Percentiles rank a stretch among this genome's conserved stretches.
These are phyloP conservation scores for Entomortierella parvispora DNA, from an alignment of 192 early-diverging fungal genomes.

Conservation along the genomic window DNA sequence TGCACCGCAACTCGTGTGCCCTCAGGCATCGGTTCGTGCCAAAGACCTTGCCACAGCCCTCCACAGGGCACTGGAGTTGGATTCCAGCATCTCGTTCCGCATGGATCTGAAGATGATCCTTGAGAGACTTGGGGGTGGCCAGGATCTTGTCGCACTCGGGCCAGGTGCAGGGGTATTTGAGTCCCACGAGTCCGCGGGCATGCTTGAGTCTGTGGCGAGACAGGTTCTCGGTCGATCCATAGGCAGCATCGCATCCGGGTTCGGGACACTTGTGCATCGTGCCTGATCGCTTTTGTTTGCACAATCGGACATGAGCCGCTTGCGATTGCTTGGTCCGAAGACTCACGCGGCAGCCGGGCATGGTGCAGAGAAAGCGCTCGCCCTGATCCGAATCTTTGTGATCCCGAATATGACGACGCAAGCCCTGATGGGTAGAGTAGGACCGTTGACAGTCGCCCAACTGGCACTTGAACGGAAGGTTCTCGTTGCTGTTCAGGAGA, in stretches of 20 bases:
- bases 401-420: slow-evolving; percentile 32
- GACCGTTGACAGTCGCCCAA: slow-evolving; percentile 32
- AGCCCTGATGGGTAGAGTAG: slow-evolving; percentile 29
- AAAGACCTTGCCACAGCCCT: slow-evolving; percentile 46
- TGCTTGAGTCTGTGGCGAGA: slow-evolving; percentile 42
- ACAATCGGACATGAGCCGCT: slow-evolving; percentile 32
- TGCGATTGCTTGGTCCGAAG: slow-evolving; percentile 38
- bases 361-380: slow-evolving; percentile 20
- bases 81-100: slow-evolving; percentile 44
- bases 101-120: slow-evolving; percentile 47
- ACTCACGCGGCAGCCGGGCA: slow-evolving; percentile 31
- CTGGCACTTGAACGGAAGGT: slow-evolving; percentile 17
- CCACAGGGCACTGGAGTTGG: slow-evolving; percentile 31
- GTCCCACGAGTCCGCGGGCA: slow-evolving; percentile 33
- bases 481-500: neutral
- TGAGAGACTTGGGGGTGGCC: slow-evolving; percentile 45
- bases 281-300: slow-evolving; percentile 40
- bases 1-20: slow-evolving; percentile 46
- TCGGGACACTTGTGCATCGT: slow-evolving; percentile 29
- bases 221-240: slow-evolving; percentile 42
- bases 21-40: slow-evolving; percentile 43
- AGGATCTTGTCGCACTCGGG: slow-evolving; percentile 38
- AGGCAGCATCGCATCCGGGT: slow-evolving; percentile 33
- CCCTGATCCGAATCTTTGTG: slow-evolving; percentile 32
- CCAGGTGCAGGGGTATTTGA: slow-evolving; percentile 50